Conservation (phyloP, 2,329 filamentous ascomycete genomes). For the Chaetothyriales sp. region DNA sequence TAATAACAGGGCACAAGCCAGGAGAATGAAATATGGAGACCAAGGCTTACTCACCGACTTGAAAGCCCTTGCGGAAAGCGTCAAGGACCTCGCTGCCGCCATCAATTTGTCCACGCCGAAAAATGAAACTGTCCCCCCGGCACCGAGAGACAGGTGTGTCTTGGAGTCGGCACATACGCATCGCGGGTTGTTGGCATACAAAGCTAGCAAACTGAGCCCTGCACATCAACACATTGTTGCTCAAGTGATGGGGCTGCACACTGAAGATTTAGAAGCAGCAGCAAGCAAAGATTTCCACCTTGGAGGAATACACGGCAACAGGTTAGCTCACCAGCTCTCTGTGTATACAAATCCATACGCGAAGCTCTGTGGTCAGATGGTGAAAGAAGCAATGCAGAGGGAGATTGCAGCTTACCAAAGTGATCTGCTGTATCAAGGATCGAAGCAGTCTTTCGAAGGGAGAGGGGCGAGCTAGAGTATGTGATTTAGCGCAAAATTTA, state of each 20-base stretch:
- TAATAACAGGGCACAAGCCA: slow-evolving; percentile 42
- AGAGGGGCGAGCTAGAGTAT: background rate
- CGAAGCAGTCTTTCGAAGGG: background rate
- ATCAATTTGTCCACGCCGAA: slow-evolving; percentile 33
- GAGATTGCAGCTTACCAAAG: slow-evolving; percentile 30
- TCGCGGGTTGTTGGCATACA: slow-evolving; percentile 32
- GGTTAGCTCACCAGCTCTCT: slow-evolving; percentile 42
- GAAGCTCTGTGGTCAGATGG: slow-evolving; percentile 49
- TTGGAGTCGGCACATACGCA: slow-evolving; percentile 44
- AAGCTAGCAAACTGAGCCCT: slow-evolving; percentile 16
- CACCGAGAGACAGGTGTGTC: slow-evolving; percentile 34
- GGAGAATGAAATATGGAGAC: slow-evolving; percentile 25
- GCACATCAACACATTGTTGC: slow-evolving; percentile 22
- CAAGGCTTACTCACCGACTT: slow-evolving; percentile 12
- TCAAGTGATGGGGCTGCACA: slow-evolving; percentile 15
- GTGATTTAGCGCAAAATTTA: too few species aligned
- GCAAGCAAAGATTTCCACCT: slow-evolving; percentile 42
- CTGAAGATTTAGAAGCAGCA: slow-evolving; percentile 39
- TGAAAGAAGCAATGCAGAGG: slow-evolving; percentile 45
- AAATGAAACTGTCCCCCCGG: slow-evolving; percentile 29
- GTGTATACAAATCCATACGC: slow-evolving; percentile 50
- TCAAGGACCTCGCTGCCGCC: slow-evolving; percentile 28
- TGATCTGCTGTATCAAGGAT: background rate
- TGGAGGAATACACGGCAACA: slow-evolving; percentile 43
- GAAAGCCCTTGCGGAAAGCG: slow-evolving; percentile 16